Percentiles rank a stretch among this genome's conserved stretches.
phyloP scores from a whole-genome alignment of 345 rosid species.

The Luvunga scandens region DNA sequence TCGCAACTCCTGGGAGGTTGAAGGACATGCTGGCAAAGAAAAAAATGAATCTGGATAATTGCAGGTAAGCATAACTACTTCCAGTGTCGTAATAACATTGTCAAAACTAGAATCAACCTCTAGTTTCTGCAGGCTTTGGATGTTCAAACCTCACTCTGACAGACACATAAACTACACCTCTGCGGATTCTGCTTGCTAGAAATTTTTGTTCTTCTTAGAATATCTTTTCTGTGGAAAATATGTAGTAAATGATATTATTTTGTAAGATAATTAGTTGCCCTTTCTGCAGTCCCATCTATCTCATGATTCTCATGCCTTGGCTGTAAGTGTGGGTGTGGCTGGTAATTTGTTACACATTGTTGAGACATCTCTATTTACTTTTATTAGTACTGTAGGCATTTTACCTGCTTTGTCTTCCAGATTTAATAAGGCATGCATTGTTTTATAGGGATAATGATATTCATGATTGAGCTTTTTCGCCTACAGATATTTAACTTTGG shows the following conservation, averaged over 20 bases:
- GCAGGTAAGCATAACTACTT: conserved; percentile 50
- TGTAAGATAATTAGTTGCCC: not conserved
- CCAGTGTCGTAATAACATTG: not conserved
- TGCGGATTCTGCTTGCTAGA: not conserved
- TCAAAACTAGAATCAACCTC: not conserved
- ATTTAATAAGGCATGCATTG: not conserved
- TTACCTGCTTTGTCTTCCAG: not conserved
- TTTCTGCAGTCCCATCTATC: not conserved
- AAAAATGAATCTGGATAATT: conserved; percentile 84
- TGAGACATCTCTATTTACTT: not conserved
- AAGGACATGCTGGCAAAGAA: conserved; percentile 97
- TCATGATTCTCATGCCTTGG: not conserved
- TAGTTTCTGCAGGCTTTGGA: not conserved
- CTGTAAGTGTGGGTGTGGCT: not conserved
- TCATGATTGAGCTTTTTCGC: conserved; percentile 14
- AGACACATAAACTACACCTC: not conserved
- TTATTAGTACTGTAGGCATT: not conserved
- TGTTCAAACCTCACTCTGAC: not conserved
- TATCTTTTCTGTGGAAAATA: not conserved
- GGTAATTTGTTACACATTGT: not conserved
- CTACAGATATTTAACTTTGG: conserved; percentile 85
- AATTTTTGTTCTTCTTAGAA: too few relatives aligned
- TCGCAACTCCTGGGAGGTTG: conserved; percentile 93
- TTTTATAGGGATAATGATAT: not conserved
- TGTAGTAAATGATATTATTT: not conserved